Base-by-base conservation (phyloP, 306 rosid genomes). In the Pueraria montana region DNA sequence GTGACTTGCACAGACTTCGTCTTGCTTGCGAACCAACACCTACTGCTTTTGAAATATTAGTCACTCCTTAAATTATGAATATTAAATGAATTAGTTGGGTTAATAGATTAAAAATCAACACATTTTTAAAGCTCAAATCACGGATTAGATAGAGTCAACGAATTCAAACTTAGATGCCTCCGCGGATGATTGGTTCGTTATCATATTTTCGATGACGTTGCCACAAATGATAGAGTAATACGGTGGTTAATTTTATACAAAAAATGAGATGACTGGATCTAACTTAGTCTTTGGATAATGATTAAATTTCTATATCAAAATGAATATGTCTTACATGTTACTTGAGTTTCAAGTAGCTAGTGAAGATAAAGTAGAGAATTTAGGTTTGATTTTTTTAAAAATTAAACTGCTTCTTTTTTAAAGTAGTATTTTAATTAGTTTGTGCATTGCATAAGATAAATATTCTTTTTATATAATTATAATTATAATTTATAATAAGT, bases 41-140 rank as follows among this genome's bases (percentile, higher is more conserved):
- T 79, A 63, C 23, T 74, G 8, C 53, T 52, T 71, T 84, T 84
- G 80, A 78, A 83, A 26, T 78, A 30, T 66, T 56, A 50, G 1
- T 49, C 78, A 61, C 27, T 77, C 18, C 18, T 17, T 52, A 40
- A 30, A 24, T 76, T 49, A 43, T 11, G 1, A 62, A 11, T 74
- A 34, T 74, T 83, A 50, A 76, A 72, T 77, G 49, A 59, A 46
- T 46, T 76, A 21, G 84, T 74, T 80, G 72, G 63, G 78, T 9
- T 23, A 11, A 75, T 79, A 30, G n/a, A 58, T 78, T 42, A 10
- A 43, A 27, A 20, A 17, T 36, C 17, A 42, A 14, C 11, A 6
- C 0, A 38, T 16, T 38, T 49, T 80, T 45, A 56, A 66, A 11
- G 36, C 45, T n/a, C 23, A 62, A 14, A 68, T 66, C 67, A 10